These are phyloP conservation scores for Aurantiochytrium sp. DNA, from an alignment of 108 stramenopile genomes.

Conservation along the genomic window DNA sequence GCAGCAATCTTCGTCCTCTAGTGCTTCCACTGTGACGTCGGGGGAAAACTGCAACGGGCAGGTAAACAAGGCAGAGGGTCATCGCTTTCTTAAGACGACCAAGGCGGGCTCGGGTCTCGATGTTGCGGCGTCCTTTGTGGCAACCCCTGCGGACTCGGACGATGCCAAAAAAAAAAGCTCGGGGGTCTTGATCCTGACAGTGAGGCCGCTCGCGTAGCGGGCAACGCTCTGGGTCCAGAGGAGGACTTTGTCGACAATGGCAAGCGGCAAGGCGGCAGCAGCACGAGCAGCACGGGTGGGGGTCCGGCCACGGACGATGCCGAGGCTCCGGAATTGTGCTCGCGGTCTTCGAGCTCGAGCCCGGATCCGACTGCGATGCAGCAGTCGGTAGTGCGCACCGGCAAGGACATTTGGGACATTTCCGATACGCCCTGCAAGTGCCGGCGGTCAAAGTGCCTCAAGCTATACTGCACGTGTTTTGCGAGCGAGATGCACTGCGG, in stretches of 20 bases:
- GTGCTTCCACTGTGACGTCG: no score
- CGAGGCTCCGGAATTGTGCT: background rate
- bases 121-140: no score
- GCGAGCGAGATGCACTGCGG: conserved; percentile 63
- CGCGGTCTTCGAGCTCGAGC: background rate
- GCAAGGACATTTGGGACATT: background rate
- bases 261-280: background rate
- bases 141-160: no score
- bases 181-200: no score
- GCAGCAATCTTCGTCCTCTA: no score
- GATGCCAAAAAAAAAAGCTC: no score
- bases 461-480: conserved; percentile 96
- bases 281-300: background rate
- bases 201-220: no score
- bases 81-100: no score
- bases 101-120: no score
- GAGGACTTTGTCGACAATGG: background rate
- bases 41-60: no score
- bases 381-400: background rate
- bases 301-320: background rate
- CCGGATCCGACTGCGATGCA: background rate
- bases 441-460: conserved; percentile 88
- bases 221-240: background rate
- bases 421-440: conserved; percentile 67
- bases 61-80: no score